Percentiles rank a stretch among this genome's conserved stretches.
Evolutionary conservation across 2,329 filamentous ascomycete genomes (phyloP).

Genomic region (Apiospora marii): DNA sequence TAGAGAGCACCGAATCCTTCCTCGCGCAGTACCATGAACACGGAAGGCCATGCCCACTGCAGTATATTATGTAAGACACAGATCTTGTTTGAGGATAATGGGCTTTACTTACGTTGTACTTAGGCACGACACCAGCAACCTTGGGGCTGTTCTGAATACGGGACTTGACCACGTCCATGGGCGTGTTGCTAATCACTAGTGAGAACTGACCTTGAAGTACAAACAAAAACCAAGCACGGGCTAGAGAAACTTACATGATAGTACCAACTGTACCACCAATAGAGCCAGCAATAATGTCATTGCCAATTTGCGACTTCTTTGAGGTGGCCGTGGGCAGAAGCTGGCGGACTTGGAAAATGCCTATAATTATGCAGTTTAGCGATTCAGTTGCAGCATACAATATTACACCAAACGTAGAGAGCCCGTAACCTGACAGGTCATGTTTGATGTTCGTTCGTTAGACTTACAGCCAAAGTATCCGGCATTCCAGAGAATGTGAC

Average conservation of each 20-base stretch:
- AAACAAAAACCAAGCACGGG: slow-evolving; percentile 34
- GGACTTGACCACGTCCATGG: slow-evolving; percentile 97
- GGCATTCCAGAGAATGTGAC: slow-evolving; percentile 72
- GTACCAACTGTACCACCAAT: slow-evolving; percentile 78
- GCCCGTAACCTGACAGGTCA: background rate
- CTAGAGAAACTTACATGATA: slow-evolving; percentile 10
- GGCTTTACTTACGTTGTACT: slow-evolving; percentile 74
- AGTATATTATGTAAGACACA: background rate
- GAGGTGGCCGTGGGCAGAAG: slow-evolving; percentile 82
- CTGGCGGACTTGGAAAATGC: slow-evolving; percentile 91
- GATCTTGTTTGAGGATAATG: background rate
- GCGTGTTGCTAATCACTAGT: slow-evolving; percentile 86
- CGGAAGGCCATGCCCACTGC: slow-evolving; percentile 19
- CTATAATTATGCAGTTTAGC: background rate
- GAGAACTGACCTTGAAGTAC: background rate
- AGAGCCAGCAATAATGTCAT: slow-evolving; percentile 86
- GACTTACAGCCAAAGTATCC: slow-evolving; percentile 75
- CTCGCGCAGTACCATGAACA: slow-evolving; percentile 55
- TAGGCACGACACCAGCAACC: slow-evolving; percentile 80
- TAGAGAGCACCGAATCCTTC: slow-evolving; percentile 79
- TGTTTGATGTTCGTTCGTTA: background rate
- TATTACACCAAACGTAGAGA: background rate
- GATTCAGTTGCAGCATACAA: background rate
- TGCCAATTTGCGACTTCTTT: slow-evolving; percentile 69
- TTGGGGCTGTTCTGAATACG: slow-evolving; percentile 94